Percentiles rank a stretch among this genome's conserved stretches.
phyloP scores from a whole-genome alignment of 306 rosid genomes.

The Vigna hirtella region DNA sequence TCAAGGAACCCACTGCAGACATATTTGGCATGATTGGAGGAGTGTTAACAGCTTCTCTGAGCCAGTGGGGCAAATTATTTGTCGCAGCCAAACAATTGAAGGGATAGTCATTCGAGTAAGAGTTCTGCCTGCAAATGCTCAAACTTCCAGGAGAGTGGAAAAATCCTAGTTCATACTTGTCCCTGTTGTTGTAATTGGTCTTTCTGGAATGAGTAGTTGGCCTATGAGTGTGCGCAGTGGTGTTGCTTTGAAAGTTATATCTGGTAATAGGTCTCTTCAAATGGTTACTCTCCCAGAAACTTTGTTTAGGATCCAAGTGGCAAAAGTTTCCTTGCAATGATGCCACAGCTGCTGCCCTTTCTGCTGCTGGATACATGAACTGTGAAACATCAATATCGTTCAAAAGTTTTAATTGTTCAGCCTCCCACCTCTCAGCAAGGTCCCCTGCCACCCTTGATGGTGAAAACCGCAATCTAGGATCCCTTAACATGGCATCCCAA shows the following conservation, averaged over 20 bases:
- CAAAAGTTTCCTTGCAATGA: conserved; percentile 40
- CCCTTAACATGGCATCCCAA: conserved; percentile 74
- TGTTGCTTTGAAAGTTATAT: conserved; percentile 40
- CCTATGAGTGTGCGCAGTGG: conserved; percentile 37
- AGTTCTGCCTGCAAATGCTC: conserved; percentile 36
- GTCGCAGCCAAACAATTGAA: conserved; percentile 39
- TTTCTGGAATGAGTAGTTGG: conserved; percentile 43
- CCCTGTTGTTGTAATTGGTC: conserved; percentile 45
- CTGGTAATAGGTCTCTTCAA: conserved; percentile 46
- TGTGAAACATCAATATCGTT: conserved; percentile 47
- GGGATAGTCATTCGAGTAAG: conserved; percentile 47
- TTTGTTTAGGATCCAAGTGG: conserved; percentile 46
- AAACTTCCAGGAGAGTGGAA: conserved; percentile 45
- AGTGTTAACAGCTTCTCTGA: conserved; percentile 59
- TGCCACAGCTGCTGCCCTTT: conserved; percentile 26
- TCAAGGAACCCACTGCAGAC: conserved; percentile 37
- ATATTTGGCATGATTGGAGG: conserved; percentile 39
- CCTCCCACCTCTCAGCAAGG: conserved; percentile 75
- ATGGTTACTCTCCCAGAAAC: conserved; percentile 48
- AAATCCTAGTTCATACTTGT: conserved; percentile 45
- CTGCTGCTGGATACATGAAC: conserved; percentile 49
- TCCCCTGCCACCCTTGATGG: conserved; percentile 60
- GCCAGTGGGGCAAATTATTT: conserved; percentile 68
- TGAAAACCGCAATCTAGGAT: conserved; percentile 67
- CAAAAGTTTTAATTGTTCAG: conserved; percentile 61